Conservation (phyloP, 352 stramenopile genomes). For the Plasmopara viticola region DNA sequence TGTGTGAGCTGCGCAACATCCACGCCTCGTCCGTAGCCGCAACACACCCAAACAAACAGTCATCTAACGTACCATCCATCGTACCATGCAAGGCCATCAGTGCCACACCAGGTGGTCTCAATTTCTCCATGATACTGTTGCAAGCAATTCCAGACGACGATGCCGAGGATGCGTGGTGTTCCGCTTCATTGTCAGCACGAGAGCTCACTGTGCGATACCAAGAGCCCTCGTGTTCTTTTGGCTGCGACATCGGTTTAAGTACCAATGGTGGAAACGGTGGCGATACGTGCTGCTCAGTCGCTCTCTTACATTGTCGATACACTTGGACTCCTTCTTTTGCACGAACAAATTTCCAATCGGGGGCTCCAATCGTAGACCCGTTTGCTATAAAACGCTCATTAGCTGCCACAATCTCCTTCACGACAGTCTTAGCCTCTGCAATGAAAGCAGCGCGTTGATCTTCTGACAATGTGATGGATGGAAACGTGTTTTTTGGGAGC, state of each 20-base stretch:
- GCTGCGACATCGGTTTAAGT: constrained; percentile 8
- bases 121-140: constrained; percentile 20
- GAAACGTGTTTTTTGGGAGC: constrained; percentile 30
- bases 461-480: constrained; percentile 21
- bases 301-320: constrained; percentile 19
- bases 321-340: constrained; percentile 30
- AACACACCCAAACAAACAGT: constrained; percentile 42
- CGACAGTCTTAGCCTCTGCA: constrained; percentile 31
- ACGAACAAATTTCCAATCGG: constrained; percentile 32
- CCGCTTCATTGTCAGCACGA: not conserved
- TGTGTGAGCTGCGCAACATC: constrained; percentile 38
- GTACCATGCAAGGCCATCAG: constrained; percentile 36
- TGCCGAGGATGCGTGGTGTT: constrained; percentile 3
- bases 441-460: constrained; percentile 20
- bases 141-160: constrained; percentile 10
- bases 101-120: constrained; percentile 23
- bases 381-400: constrained; percentile 31
- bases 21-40: constrained; percentile 36
- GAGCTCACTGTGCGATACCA: constrained; percentile 3
- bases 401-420: constrained; percentile 33
- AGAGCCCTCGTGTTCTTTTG: constrained; percentile 7
- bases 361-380: constrained; percentile 13
- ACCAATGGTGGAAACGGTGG: constrained; percentile 1
- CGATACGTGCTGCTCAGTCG: constrained; percentile 4
- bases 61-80: constrained; percentile 44